Evolutionary conservation across 177 flowering plant genomes (phyloP).

Genomic region (Vitis hybrid): DNA sequence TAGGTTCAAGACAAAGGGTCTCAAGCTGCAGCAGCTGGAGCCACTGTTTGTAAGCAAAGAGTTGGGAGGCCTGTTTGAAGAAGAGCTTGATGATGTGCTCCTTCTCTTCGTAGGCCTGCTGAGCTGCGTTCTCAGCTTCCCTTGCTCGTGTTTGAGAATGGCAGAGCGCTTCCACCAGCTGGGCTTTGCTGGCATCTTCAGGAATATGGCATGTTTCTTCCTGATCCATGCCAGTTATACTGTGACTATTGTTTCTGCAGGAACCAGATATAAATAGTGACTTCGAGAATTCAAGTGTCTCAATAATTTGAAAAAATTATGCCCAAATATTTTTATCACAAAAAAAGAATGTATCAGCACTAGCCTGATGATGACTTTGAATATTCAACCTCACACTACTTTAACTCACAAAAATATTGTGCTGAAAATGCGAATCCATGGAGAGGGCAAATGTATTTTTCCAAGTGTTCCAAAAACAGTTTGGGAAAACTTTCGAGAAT

Average conservation of each 20-base stretch:
- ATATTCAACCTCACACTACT: no score
- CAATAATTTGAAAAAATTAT: no score
- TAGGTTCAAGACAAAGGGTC: conserved; percentile 12
- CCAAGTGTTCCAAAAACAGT: no score
- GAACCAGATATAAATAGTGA: no score
- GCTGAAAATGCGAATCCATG: no score
- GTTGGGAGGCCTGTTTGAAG: conserved; percentile 23
- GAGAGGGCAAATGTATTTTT: no score
- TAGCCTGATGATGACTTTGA: no score
- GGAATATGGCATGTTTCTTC: neutral
- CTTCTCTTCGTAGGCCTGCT: conserved; percentile 20
- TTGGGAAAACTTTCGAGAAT: no score
- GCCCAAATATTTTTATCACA: no score
- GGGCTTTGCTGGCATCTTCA: conserved; percentile 10
- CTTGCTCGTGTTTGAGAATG: conserved; percentile 29
- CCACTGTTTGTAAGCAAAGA: conserved; percentile 32
- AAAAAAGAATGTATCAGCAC: no score
- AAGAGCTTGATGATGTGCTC: conserved; percentile 21
- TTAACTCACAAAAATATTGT: no score
- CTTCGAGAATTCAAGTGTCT: no score
- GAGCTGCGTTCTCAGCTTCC: conserved; percentile 27
- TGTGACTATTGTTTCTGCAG: neutral
- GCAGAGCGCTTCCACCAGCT: conserved; percentile 25
- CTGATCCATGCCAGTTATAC: neutral
- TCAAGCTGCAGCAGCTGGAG: conserved; percentile 26